Conservation (phyloP, 495 filamentous ascomycete species). For the Hypoxylon intermedium region DNA sequence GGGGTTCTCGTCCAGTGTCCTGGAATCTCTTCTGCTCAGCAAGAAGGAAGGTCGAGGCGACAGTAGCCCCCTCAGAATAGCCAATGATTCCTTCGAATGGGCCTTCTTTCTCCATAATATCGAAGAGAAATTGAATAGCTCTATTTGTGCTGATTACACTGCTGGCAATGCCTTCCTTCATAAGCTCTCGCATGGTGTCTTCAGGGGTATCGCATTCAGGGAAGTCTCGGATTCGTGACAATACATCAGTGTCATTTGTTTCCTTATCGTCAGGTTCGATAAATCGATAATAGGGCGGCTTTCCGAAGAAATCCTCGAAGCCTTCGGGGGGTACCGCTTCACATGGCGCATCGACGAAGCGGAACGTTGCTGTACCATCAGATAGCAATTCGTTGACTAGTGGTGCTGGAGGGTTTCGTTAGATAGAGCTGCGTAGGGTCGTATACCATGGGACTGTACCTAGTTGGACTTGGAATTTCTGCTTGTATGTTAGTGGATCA, state of each 20-base stretch:
- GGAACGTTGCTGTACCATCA: constrained; percentile 53
- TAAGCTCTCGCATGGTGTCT: constrained; percentile 59
- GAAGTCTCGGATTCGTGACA: constrained; percentile 58
- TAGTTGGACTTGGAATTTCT: constrained; percentile 63
- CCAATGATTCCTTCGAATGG: constrained; percentile 64
- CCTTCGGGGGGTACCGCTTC: constrained; percentile 56
- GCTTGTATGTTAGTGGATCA: constrained; percentile 29
- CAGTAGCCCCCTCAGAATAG: constrained; percentile 67
- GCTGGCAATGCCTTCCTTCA: constrained; percentile 55
- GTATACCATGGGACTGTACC: constrained; percentile 40
- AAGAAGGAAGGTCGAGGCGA: constrained; percentile 63
- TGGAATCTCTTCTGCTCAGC: constrained; percentile 57
- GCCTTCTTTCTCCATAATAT: constrained; percentile 59
- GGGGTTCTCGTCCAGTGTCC: constrained; percentile 54
- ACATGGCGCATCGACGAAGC: constrained; percentile 57
- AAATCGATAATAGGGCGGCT: constrained; percentile 58
- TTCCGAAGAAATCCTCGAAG: constrained; percentile 61
- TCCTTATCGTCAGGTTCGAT: constrained; percentile 56
- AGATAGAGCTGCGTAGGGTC: background rate
- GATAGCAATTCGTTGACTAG: constrained; percentile 55
- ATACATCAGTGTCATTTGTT: constrained; percentile 52
- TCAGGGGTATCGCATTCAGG: constrained; percentile 56
- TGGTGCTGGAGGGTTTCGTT: constrained; percentile 45
- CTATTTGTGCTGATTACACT: constrained; percentile 51
- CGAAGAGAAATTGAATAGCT: constrained; percentile 52